Evolutionary conservation across 75 land plant genomes (phyloP).

Genomic region (Selaginella tamariscina): DNA sequence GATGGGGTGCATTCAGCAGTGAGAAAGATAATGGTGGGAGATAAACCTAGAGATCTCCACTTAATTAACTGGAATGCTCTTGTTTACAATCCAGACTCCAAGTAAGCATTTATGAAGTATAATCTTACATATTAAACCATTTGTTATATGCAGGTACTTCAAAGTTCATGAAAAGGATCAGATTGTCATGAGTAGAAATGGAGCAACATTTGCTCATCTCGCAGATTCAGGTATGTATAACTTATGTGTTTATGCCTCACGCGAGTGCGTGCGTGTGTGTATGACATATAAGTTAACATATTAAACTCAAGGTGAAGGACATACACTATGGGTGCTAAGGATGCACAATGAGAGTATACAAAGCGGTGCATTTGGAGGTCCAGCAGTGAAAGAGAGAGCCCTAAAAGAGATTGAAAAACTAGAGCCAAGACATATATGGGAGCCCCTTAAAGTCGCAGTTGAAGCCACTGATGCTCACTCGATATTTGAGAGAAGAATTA

Average conservation of each 20-base stretch:
- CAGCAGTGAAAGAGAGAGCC: not conserved
- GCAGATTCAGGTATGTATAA: not conserved
- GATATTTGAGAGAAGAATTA: not conserved
- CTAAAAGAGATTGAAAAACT: not conserved
- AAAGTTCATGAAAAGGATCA: not conserved
- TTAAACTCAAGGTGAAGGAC: not conserved
- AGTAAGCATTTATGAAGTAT: no score
- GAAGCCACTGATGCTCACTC: not conserved
- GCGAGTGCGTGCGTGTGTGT: no score
- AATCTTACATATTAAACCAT: no score
- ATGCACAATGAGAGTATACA: not conserved
- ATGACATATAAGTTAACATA: no score
- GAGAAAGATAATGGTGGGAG: constrained; percentile 29
- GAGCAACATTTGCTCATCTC: not conserved
- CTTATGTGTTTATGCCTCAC: no score
- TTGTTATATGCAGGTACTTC: not conserved
- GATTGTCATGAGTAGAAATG: not conserved
- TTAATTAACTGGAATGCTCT: constrained; percentile 24
- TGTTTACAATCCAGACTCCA: constrained; percentile 21
- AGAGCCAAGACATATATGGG: not conserved
- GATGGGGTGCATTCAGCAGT: constrained; percentile 28
- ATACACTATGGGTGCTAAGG: not conserved
- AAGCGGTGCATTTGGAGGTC: not conserved
- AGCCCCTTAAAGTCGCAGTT: not conserved
- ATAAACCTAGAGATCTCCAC: constrained; percentile 23